Conservation (phyloP, 768 basidiomycete genomes). For the Panaeolus papilionaceus region DNA sequence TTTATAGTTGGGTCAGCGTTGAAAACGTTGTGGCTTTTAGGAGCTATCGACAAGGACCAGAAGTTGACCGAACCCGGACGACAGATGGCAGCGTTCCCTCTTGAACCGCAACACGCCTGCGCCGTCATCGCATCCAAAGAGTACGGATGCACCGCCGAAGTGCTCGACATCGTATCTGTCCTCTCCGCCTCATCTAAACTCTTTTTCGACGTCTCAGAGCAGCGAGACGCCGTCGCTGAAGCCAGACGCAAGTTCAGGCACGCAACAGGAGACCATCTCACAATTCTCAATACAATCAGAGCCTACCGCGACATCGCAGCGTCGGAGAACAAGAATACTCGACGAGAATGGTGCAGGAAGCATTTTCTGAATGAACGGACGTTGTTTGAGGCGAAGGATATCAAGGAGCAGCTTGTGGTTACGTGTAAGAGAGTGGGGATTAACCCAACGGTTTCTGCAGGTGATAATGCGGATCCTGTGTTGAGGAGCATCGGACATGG, state of each 20-base stretch:
- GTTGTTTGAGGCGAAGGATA: slow-evolving; percentile 77
- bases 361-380: slow-evolving; percentile 87
- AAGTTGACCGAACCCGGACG: slow-evolving; percentile 76
- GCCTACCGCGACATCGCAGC: slow-evolving; percentile 77
- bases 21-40: slow-evolving; percentile 78
- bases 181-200: slow-evolving; percentile 83
- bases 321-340: slow-evolving; percentile 50
- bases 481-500: slow-evolving; percentile 78
- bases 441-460: slow-evolving; percentile 63
- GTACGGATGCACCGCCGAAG: slow-evolving; percentile 75
- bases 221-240: slow-evolving; percentile 74
- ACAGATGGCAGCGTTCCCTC: slow-evolving; percentile 88
- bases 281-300: slow-evolving; percentile 83
- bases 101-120: slow-evolving; percentile 86
- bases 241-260: slow-evolving; percentile 83
- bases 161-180: slow-evolving; percentile 86
- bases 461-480: slow-evolving; percentile 71
- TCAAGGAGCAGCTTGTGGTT: slow-evolving; percentile 77
- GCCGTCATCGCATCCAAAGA: slow-evolving; percentile 80
- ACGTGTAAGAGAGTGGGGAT: slow-evolving; percentile 66
- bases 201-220: slow-evolving; percentile 78
- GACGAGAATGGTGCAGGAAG: slow-evolving; percentile 82
- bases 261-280: slow-evolving; percentile 89
- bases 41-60: slow-evolving; percentile 74
- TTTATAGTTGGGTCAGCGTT: slow-evolving; percentile 65